Evolutionary conservation across 2,329 filamentous ascomycete genomes (phyloP).

Genomic region (Alternaria sp.): DNA sequence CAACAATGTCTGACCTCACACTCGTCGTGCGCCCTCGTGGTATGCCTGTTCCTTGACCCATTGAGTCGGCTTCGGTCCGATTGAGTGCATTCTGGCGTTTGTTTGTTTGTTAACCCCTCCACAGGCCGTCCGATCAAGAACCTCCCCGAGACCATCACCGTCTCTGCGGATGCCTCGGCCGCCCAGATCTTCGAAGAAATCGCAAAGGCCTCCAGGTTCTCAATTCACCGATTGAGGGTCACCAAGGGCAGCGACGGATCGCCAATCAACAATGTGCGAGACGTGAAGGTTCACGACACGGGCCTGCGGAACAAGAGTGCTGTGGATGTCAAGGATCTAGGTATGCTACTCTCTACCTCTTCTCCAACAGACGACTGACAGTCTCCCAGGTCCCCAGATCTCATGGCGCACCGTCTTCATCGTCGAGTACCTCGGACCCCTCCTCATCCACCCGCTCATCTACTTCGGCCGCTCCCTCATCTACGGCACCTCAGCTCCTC

Average conservation of each 20-base stretch:
- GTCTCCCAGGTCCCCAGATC: constrained; percentile 77
- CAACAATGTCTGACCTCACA: constrained; percentile 54
- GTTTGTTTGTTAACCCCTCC: constrained; percentile 11
- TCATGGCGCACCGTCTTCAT: constrained; percentile 94
- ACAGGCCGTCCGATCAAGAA: constrained; percentile 69
- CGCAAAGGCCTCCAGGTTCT: constrained; percentile 63
- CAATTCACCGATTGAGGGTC: constrained; percentile 68
- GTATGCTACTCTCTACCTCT: constrained; percentile 57
- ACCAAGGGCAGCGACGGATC: constrained; percentile 71
- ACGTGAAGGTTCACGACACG: constrained; percentile 62
- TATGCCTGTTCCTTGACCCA: constrained; percentile 31
- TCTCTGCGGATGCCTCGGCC: constrained; percentile 61
- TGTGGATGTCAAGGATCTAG: constrained; percentile 91
- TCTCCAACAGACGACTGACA: constrained; percentile 11
- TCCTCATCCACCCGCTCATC: constrained; percentile 84
- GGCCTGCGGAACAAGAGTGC: constrained; percentile 67
- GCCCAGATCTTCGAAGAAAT: constrained; percentile 67
- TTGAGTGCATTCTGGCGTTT: constrained; percentile 1
- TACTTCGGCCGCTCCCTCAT: constrained; percentile 76
- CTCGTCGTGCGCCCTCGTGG: constrained; percentile 58
- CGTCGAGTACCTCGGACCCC: constrained; percentile 92
- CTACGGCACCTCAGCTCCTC: constrained; percentile 65
- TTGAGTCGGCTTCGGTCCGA: neutral
- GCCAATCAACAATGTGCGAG: constrained; percentile 63
- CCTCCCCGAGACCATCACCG: constrained; percentile 65